phyloP scores from a whole-genome alignment of 139 green algal genomes.

The Micromonas pusilla region DNA sequence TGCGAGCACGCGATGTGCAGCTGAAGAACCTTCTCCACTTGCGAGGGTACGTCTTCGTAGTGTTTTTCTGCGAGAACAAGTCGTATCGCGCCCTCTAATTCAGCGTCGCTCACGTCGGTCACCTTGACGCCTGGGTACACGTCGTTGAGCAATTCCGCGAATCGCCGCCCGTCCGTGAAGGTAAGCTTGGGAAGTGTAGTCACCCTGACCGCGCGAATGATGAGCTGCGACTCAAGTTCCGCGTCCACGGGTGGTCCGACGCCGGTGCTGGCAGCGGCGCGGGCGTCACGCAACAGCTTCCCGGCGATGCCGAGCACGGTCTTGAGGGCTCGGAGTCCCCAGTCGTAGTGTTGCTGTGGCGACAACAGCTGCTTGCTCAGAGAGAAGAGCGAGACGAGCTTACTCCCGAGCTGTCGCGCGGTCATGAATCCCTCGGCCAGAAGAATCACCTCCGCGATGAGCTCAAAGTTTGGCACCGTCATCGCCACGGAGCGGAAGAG shows the following conservation, averaged over 20 bases:
- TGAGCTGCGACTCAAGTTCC: slow-evolving; percentile 47
- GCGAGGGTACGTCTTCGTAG: slow-evolving; percentile 11
- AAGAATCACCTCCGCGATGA: slow-evolving; percentile 61
- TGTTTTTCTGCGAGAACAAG: slow-evolving; percentile 11
- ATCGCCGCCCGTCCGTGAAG: slow-evolving; percentile 51
- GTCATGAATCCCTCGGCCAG: slow-evolving; percentile 61
- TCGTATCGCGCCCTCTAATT: slow-evolving; percentile 36
- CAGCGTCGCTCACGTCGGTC: slow-evolving; percentile 24
- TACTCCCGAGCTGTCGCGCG: slow-evolving; percentile 47
- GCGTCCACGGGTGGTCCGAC: not conserved
- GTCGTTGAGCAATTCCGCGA: slow-evolving; percentile 41
- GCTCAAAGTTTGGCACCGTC: slow-evolving; percentile 64
- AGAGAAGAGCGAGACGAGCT: slow-evolving; percentile 58
- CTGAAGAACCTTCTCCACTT: slow-evolving; percentile 63
- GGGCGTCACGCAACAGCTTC: slow-evolving; percentile 45
- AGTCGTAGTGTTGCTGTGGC: slow-evolving; percentile 74
- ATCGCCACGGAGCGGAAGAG: slow-evolving; percentile 76
- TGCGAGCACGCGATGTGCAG: slow-evolving; percentile 67
- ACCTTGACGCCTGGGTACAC: slow-evolving; percentile 39
- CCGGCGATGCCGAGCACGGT: slow-evolving; percentile 55
- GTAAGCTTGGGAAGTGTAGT: slow-evolving; percentile 72
- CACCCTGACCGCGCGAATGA: slow-evolving; percentile 58
- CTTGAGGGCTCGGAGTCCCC: slow-evolving; percentile 60
- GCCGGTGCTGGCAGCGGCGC: not conserved
- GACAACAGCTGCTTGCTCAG: slow-evolving; percentile 58